Evolutionary conservation across 805 yeast species (phyloP).

Genomic region (Maudiozyma serrabonitensis): DNA sequence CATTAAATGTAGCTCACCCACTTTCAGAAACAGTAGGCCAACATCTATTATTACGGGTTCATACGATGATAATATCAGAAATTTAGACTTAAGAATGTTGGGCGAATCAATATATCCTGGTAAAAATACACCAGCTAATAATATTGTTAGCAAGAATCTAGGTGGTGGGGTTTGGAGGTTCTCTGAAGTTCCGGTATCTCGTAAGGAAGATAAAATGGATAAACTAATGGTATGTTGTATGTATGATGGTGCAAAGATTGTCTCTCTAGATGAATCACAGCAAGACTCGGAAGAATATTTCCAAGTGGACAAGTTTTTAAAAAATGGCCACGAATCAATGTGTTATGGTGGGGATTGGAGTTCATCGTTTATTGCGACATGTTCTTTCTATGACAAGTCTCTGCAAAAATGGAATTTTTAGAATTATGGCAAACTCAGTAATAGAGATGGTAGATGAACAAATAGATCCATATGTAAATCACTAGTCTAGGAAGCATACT

Average conservation of each 20-base stretch:
- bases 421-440: neutral
- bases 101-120: slow-evolving; percentile 39
- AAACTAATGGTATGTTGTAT: slow-evolving; percentile 75
- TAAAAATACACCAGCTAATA: slow-evolving; percentile 39
- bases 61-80: slow-evolving; percentile 71
- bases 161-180: slow-evolving; percentile 97
- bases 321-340: slow-evolving; percentile 78
- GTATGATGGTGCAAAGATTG: slow-evolving; percentile 86
- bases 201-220: slow-evolving; percentile 20
- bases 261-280: slow-evolving; percentile 30
- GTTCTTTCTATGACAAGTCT: slow-evolving; percentile 84
- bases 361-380: slow-evolving; percentile 53
- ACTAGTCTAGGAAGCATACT: no score
- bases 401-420: slow-evolving; percentile 61
- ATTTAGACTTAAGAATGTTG: slow-evolving; percentile 56
- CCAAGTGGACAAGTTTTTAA: slow-evolving; percentile 29
- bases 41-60: slow-evolving; percentile 61
- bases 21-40: slow-evolving; percentile 18
- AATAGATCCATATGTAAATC: no score
- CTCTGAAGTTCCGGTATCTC: slow-evolving; percentile 44
- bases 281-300: slow-evolving; percentile 30
- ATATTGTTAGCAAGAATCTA: slow-evolving; percentile 37
- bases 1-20: slow-evolving; percentile 39
- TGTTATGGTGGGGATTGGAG: slow-evolving; percentile 94
- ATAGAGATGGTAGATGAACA: no score